Evolutionary conservation across 176 grass and related monocot genomes (phyloP), one percentile per base, ranked within the genome.

Genomic region (Musa beccarii): DNA sequence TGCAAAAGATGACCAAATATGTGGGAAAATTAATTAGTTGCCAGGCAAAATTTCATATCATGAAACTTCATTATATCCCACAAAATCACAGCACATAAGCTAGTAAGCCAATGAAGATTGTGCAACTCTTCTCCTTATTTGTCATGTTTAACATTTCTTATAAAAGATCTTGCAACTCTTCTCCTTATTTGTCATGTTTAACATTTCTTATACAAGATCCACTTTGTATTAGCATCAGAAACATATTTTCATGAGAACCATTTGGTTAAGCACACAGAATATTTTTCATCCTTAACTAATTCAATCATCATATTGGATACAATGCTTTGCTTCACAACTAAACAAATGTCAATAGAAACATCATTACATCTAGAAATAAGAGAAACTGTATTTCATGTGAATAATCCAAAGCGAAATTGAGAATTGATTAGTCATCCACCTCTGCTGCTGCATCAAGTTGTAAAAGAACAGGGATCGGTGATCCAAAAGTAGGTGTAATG

Each of bases 401-500:
- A 76, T 22, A 51, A 43, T 26, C 19, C 28, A 74, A 62, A 61
- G 55, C 59, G 54, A 59, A 75, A 14, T 75, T 11, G 29, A 84
- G n/a, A 70, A 65, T 67, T 28, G 66, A 29, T 29, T 17, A 54
- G 56, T 16, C 52, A 51, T 84, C 89, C 83, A 96, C 92, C 92
- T 96, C 92, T 67, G 78, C 83, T 49, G 89, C 89, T 85, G 84
- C 75, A 87, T 96, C 86, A 80, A 84, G 80, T 82, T 96, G 89
- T 83, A 96, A 87, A 82, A 92, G 71, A 77, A 96, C 89, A 77
- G 86, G 84, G 83, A 96, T 87, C 54, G 92, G 86, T 70, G 84
- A 88, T 62, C 83, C 61, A 78, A 92, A 89, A 75, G 92, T 89
- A 73, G 86, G 84, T 73, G 86, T 83, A 87, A 96, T 96, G 59